Conservation (phyloP, 352 stramenopile species). For the Phytophthora hybrid region DNA sequence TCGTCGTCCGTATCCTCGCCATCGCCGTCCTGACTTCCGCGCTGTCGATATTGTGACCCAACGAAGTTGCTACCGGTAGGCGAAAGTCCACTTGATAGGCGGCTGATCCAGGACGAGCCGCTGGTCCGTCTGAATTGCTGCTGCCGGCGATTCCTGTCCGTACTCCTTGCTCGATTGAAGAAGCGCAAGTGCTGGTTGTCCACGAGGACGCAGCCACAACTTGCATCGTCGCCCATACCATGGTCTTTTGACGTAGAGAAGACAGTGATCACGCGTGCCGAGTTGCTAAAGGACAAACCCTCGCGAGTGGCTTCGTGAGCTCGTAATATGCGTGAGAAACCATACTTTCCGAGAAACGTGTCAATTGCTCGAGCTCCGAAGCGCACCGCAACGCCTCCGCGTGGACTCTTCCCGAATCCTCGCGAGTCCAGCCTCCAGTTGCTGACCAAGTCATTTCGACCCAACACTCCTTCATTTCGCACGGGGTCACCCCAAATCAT, state of each 20-base stretch:
- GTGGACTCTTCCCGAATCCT: conserved; percentile 60
- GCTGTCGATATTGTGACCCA: neutral
- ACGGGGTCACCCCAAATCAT: conserved; percentile 72
- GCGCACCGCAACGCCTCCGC: conserved; percentile 66
- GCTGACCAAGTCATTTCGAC: conserved; percentile 29
- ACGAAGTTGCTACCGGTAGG: conserved; percentile 1
- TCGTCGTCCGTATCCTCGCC: conserved; percentile 32
- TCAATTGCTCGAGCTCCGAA: conserved; percentile 81
- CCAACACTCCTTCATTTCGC: conserved; percentile 18
- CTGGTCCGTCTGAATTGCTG: conserved; percentile 19
- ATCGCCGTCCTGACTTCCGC: neutral
- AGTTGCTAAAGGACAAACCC: conserved; percentile 72
- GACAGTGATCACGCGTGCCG: conserved; percentile 67
- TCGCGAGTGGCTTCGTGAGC: conserved; percentile 88
- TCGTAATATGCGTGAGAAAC: conserved; percentile 70
- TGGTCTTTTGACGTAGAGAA: conserved; percentile 85
- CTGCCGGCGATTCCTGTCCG: conserved; percentile 29
- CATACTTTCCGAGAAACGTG: conserved; percentile 64
- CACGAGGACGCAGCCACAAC: conserved; percentile 72
- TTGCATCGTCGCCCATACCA: conserved; percentile 63
- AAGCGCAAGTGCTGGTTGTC: conserved; percentile 66
- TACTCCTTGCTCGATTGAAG: conserved; percentile 56
- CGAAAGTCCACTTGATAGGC: conserved; percentile 14
- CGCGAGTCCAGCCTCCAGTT: conserved; percentile 54
- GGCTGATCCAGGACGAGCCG: conserved; percentile 19